Conservation (phyloP, 257 asterid genomes). For the Nicotiana sylvestris region DNA sequence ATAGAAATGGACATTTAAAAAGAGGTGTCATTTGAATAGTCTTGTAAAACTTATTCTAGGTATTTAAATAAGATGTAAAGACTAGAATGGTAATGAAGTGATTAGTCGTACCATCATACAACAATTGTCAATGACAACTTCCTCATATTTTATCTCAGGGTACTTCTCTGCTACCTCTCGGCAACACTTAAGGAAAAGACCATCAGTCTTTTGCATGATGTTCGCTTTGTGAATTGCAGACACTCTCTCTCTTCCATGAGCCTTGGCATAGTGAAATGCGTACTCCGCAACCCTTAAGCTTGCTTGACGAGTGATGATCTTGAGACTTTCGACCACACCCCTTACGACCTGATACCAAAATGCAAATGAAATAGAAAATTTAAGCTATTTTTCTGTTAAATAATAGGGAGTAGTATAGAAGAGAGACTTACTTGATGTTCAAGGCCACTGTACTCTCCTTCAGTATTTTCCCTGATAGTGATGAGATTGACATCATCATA, state of each 20-base stretch:
- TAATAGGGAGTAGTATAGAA: not conserved
- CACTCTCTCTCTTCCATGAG: constrained; percentile 88
- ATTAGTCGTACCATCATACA: constrained; percentile 76
- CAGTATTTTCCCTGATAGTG: constrained; percentile 62
- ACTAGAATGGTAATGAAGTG: not conserved
- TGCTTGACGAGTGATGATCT: constrained; percentile 94
- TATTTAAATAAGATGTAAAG: constrained; percentile 1
- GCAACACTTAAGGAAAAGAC: constrained; percentile 98
- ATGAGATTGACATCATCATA: constrained; percentile 86
- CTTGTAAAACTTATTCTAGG: not conserved
- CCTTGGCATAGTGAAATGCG: constrained; percentile 89
- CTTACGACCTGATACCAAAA: constrained; percentile 66
- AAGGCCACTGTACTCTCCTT: constrained; percentile 56
- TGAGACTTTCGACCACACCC: constrained; percentile 96
- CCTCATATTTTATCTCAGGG: constrained; percentile 82
- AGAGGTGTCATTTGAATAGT: too few relatives aligned
- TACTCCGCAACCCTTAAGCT: constrained; percentile 95
- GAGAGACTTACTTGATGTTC: constrained; percentile 41
- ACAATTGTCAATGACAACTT: constrained; percentile 94
- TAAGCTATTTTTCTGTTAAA: constrained; percentile 4
- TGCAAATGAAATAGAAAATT: constrained; percentile 13
- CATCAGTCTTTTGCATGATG: constrained; percentile 98
- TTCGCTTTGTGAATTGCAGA: constrained; percentile 98
- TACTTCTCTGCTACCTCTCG: constrained; percentile 95
- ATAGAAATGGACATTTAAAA: not conserved